Evolutionary conservation across 345 rosid species (phyloP), one percentile per base, ranked within the genome.

Genomic region (Carallia pectinifolia): DNA sequence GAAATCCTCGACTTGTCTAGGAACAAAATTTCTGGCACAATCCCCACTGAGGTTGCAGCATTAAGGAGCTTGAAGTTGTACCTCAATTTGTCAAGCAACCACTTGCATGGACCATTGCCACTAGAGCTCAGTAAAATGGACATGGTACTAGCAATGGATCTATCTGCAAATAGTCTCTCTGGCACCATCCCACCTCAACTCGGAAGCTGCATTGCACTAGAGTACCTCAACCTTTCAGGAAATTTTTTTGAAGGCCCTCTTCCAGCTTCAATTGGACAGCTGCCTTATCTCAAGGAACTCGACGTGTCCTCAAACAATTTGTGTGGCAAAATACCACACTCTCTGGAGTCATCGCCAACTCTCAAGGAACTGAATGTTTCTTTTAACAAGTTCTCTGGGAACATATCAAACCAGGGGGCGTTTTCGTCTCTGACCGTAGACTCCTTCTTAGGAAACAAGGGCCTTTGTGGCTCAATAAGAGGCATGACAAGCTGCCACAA

Each of bases 71-170:
- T 94, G 83, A 94, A 90, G 80, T n/a, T 91, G 69, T 90, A 90
- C 82, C 67, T 94, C 64, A 94, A 94, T 69, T 76, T 94, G 86
- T 94, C 99, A 6, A 82, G 86, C 64, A 94, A 94, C 77, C 76
- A 81, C 68, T 79, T 94, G 50, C 79, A 76, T 0, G 99, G 99
- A 6, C 68, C 66, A 3, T 76, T 91, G 29, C 97, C 99, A 18
- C 36, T 84, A 60, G 97, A 90, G 88, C 86, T 90, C 67, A 87
- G 93, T 74, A 94, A 90, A 77, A 94, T 94, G 97, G 97, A 91
- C 80, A 94, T 91, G 99, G 97, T 91, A 65, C 81, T 94, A 27
- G 88, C 92, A 30, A 77, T 94, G 71, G 99, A 94, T 85, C 71
- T 94, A 12, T 91, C 99, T 55, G 86, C 81, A 13, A 94, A 94